A percentile compares a stretch with the other conserved stretches of the same genome.
Conservation (phyloP, 2,329 filamentous ascomycete genomes). For the Dendryphion nanum region DNA sequence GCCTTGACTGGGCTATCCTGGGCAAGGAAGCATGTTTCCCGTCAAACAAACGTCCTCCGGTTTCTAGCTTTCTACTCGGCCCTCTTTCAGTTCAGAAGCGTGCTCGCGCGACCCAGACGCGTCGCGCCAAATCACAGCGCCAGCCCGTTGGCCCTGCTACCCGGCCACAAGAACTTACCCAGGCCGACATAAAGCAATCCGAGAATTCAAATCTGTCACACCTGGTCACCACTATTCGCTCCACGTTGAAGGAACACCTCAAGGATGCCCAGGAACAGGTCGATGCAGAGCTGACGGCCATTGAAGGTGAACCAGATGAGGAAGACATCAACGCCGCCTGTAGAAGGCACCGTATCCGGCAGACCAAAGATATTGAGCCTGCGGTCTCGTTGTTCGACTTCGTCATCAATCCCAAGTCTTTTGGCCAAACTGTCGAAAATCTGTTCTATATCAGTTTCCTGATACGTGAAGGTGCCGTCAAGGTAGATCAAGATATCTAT, state of each 20-base stretch:
- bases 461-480: conserved; percentile 78
- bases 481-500: conserved; percentile 69
- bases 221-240: conserved; percentile 73
- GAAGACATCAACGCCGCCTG: conserved; percentile 53
- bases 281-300: conserved; percentile 41
- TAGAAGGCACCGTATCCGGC: conserved; percentile 62
- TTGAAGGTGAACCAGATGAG: conserved; percentile 21
- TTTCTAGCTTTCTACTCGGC: conserved; percentile 82
- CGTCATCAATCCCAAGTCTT: conserved; percentile 84
- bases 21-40: conserved; percentile 76
- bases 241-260: conserved; percentile 53
- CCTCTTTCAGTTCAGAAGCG: conserved; percentile 89
- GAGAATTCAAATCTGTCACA: conserved; percentile 77
- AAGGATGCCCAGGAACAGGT: conserved; percentile 42
- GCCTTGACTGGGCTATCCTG: conserved; percentile 80
- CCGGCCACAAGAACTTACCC: conserved; percentile 73
- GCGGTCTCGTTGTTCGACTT: conserved; percentile 77
- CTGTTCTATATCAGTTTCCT: conserved; percentile 96
- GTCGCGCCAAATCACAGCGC: conserved; percentile 68
- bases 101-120: conserved; percentile 63
- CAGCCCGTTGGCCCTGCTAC: conserved; percentile 66
- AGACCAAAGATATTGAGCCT: conserved; percentile 56
- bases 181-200: conserved; percentile 70
- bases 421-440: conserved; percentile 94
- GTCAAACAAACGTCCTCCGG: conserved; percentile 68